Conservation (phyloP, 2,329 filamentous ascomycete genomes). For the Exophiala viscosa region DNA sequence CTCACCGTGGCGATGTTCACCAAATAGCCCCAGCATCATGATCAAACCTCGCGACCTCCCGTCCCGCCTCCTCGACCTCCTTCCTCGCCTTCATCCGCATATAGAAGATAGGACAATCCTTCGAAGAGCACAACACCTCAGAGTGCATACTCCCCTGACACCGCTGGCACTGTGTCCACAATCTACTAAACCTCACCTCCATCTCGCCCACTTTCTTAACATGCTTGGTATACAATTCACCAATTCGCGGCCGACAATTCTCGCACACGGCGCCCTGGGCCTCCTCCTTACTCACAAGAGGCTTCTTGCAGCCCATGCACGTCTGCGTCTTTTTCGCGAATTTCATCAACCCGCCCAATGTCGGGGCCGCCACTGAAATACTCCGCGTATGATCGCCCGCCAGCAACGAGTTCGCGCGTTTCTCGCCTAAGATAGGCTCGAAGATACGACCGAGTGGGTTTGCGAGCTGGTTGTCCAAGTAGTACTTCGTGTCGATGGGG, state of each 20-base stretch:
- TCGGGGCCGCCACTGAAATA: slow-evolving; percentile 87
- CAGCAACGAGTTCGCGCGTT: slow-evolving; percentile 78
- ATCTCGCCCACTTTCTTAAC: slow-evolving; percentile 84
- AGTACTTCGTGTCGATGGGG: slow-evolving; percentile 97
- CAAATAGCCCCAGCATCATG: slow-evolving; percentile 62
- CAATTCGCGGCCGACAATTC: slow-evolving; percentile 77
- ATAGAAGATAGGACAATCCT: slow-evolving; percentile 98
- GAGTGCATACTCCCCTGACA: slow-evolving; percentile 98
- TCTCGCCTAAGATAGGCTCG: slow-evolving; percentile 93
- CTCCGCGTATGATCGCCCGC: slow-evolving; percentile 93
- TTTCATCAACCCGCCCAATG: slow-evolving; percentile 93
- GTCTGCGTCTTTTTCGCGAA: slow-evolving; percentile 97
- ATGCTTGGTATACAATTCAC: slow-evolving; percentile 90
- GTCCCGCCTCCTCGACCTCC: slow-evolving; percentile 91
- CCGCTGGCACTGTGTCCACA: slow-evolving; percentile 98
- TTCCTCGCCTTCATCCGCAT: slow-evolving; percentile 99
- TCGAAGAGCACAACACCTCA: slow-evolving; percentile 93
- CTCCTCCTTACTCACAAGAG: slow-evolving; percentile 74
- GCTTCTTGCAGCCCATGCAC: slow-evolving; percentile 99
- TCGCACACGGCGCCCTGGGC: slow-evolving; percentile 80
- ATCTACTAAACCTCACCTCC: slow-evolving; percentile 82
- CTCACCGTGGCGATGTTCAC: slow-evolving; percentile 14
- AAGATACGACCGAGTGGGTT: slow-evolving; percentile 95
- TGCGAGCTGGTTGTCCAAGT: slow-evolving; percentile 94
- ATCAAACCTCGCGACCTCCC: slow-evolving; percentile 87